phyloP scores from a whole-genome alignment of 768 basidiomycete genomes.

The Hypholoma sublateritium region DNA sequence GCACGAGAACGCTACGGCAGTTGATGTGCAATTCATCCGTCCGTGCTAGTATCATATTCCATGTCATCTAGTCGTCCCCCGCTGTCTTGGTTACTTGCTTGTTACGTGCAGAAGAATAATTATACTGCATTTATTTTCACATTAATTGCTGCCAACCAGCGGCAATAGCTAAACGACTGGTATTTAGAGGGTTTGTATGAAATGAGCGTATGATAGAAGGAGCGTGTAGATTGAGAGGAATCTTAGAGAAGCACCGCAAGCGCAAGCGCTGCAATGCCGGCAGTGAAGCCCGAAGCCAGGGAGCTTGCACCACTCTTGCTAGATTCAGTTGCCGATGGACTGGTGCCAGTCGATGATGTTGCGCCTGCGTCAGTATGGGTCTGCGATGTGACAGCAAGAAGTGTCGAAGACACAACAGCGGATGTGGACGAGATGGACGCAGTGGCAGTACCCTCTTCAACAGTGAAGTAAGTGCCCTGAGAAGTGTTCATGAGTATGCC shows the following conservation, averaged over 20 bases:
- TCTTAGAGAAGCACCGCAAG: neutral
- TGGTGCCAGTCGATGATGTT: neutral
- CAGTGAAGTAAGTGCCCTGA: slow-evolving; percentile 71
- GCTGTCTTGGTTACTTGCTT: neutral
- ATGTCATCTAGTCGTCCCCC: neutral
- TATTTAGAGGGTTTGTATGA: neutral
- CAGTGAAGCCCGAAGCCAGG: neutral
- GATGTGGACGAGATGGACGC: slow-evolving; percentile 55
- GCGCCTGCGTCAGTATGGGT: neutral
- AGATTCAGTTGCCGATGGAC: neutral
- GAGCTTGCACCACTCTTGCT: neutral
- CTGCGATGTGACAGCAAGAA: neutral
- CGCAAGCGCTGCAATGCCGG: neutral
- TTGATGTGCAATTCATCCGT: slow-evolving; percentile 12
- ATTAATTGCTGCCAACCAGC: too few relatives aligned
- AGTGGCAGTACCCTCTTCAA: slow-evolving; percentile 66
- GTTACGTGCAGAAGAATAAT: too few relatives aligned
- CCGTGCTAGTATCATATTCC: neutral
- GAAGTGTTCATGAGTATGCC: too few relatives aligned
- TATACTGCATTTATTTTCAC: too few relatives aligned
- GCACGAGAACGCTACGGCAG: slow-evolving; percentile 41
- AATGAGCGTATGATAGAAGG: neutral
- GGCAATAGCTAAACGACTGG: neutral
- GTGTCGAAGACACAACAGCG: slow-evolving; percentile 67
- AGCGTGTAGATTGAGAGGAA: neutral